Evolutionary conservation across 768 basidiomycete species (phyloP).

Genomic region (Tephrocybe sp.): DNA sequence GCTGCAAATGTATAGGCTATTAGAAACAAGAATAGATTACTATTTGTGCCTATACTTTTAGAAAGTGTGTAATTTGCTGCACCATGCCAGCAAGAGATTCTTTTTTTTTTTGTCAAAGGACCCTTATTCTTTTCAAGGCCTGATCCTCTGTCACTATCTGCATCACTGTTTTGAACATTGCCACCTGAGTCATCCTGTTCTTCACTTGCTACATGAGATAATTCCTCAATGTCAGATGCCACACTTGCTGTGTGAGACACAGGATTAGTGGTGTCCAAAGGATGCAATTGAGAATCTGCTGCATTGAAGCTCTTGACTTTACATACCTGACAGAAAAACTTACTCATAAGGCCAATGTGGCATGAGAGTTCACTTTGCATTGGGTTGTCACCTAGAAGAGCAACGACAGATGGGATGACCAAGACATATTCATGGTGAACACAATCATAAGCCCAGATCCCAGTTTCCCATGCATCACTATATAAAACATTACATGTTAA

Average conservation of each 20-base stretch:
- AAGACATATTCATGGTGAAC: slow-evolving; percentile 25
- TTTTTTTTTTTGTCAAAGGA: neutral
- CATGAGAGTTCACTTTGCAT: no score
- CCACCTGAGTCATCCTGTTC: neutral
- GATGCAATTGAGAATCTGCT: slow-evolving; percentile 5
- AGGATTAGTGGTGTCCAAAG: slow-evolving; percentile 15
- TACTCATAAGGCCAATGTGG: no score
- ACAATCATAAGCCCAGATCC: slow-evolving; percentile 40
- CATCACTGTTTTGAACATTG: no score
- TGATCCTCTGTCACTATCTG: neutral
- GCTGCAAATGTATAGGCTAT: neutral
- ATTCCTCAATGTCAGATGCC: neutral
- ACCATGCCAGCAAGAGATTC: neutral
- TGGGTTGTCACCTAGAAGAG: slow-evolving; percentile 37
- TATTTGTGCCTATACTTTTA: slow-evolving; percentile 17
- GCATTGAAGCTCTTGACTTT: slow-evolving; percentile 27
- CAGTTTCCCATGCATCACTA: slow-evolving; percentile 27
- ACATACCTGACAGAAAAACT: slow-evolving; percentile 41
- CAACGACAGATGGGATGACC: slow-evolving; percentile 28
- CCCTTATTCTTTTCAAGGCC: neutral
- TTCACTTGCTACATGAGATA: neutral
- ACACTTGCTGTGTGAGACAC: neutral
- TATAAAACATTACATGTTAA: no score
- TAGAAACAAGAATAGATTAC: no score
- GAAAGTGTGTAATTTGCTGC: slow-evolving; percentile 20